Evolutionary conservation across 2,329 filamentous ascomycete species (phyloP), one percentile per base, ranked within the genome.

Genomic region (Fusarium goolgardi): DNA sequence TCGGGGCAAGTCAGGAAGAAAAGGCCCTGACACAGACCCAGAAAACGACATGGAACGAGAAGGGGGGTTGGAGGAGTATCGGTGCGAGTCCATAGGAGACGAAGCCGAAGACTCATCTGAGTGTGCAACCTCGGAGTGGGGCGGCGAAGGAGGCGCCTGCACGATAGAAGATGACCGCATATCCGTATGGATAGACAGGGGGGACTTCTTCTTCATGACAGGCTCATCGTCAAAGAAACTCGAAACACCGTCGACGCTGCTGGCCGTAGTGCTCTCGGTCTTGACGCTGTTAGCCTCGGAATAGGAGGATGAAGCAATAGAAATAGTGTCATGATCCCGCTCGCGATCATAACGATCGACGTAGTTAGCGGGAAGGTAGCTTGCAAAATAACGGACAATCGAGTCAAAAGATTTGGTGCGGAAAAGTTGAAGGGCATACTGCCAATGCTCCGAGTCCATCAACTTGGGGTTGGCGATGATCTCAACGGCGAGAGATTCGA

Each of bases 381-480:
- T 88, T 21, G 85, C 80, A 75, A 87, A 88, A 73, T 86, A 88
- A 66, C 85, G 81, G 64, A 88, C 84, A 63, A 88, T 84, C 20
- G 86, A 88, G 75, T 88, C 86, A 57, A 87, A 83, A 4, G 85
- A 87, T 71, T 81, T 84, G 12, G 85, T 86, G 16, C 86, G 83
- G 73, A 88, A 88, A 55, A 88, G 83, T 73, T 88, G 86, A 29
- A 88, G 73, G 27, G 86, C 86, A 67, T 83, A 78, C 67, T 85
- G 81, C 86, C 86, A 88, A 78, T 88, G 86, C 20, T 85, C 80
- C 47, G 84, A 86, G 59, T 84, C 85, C 77, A 88, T 85, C 67
- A 88, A 79, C 55, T 80, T 80, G 18, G 86, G 86, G 77, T 87
- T 88, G 73, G 83, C 85, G 68, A 88, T 85, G 74, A 88, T 88